Base-by-base conservation (phyloP, 345 rosid species). In the Balakata baccata region DNA sequence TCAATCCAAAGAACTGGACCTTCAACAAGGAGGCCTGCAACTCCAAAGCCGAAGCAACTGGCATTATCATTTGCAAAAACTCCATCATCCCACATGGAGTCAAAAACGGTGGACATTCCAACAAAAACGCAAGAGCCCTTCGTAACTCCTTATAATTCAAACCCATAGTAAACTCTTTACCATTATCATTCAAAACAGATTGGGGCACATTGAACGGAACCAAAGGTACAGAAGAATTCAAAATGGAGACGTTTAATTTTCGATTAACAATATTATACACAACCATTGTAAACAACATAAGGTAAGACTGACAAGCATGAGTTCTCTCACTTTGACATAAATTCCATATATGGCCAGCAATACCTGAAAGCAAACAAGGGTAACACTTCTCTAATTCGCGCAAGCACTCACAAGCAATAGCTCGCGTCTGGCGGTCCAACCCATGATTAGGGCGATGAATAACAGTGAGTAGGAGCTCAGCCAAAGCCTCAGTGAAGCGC, bases 401-500 rank as follows among this genome's bases (percentile, higher is more conserved):
- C 64, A 95, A 78, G 65, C 99, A 95, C 85, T 92, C 97, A 64
- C 90, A 88, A 3, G 98, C 98, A 6, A 87, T 65, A n/a, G 84
- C 94, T 51, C 99, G 86, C 0, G 94, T 87, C 20, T 95, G 97
- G 39, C 98, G 87, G 52, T 95, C 98, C 5, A 85, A 75, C 5
- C 97, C 92, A 46, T 92, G 98, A 68, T 95, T 95, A 8, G 97
- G 98, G 50, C 97, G 90, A 82, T 92, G 93, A 63, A 92, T 79
- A 7, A 95, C 86, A 9, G 89, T 84, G 34, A 94, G 74, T 3
- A 94, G 78, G 86, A 92, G 80, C 72, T 91, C 97, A 12, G 89
- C 90, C 70, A 92, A 79, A 14, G 80, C 74, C 82, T 87, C 97
- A 22, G 82, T 71, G 57, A 72, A 81, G 17, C 77, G 78, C 22